Base-by-base conservation (phyloP, 495 filamentous ascomycete species). In the Penicilliopsis zonata region DNA sequence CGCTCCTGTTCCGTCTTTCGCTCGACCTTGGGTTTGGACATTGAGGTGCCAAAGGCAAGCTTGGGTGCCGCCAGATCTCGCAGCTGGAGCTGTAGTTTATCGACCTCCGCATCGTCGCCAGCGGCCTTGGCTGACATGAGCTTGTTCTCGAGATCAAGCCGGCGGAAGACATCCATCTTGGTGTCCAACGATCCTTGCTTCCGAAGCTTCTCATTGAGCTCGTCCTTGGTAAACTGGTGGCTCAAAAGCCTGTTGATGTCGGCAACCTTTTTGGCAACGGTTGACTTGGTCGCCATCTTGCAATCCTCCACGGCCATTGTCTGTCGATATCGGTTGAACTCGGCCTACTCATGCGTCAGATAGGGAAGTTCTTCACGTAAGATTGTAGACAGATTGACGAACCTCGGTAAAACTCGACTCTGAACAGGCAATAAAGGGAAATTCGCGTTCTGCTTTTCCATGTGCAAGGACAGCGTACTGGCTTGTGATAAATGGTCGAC, bases 371-470 rank as follows among this genome's bases (percentile, higher is more conserved):
- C n/a, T 32, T n/a, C 3, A 13, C 13, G 18, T 10, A 18, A 18
- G 5, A 24, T 23, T 21, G n/a, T 5, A 9, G 26, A 3, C 9
- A 22, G 20, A 15, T 12, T 15, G 24, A 55, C 65, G 38, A 62
- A 82, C 80, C 55, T 86, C 82, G 6, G 76, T 81, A 52, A 93
- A 74, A 2, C 57, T 47, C 23, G 71, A 70, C 46, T 90, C 78
- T 3, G 84, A 92, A 56, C 83, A 88, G 19, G 71, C 74, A 46
- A 86, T 73, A 52, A 94, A 87, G 3, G 86, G 84, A 55, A 79
- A 88, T 3, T 80, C 74, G 38, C 73, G 76, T 44, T 81, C 65
- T 0, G 82, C 60, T 41, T 85, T 83, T 15, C 88, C 87, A 40
- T 86, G 75, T 0, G 80, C 71, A 17, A 80, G 67, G 25, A 70